Evolutionary conservation across 352 stramenopile genomes (phyloP).

Genomic region (Phytophthora pisi): DNA sequence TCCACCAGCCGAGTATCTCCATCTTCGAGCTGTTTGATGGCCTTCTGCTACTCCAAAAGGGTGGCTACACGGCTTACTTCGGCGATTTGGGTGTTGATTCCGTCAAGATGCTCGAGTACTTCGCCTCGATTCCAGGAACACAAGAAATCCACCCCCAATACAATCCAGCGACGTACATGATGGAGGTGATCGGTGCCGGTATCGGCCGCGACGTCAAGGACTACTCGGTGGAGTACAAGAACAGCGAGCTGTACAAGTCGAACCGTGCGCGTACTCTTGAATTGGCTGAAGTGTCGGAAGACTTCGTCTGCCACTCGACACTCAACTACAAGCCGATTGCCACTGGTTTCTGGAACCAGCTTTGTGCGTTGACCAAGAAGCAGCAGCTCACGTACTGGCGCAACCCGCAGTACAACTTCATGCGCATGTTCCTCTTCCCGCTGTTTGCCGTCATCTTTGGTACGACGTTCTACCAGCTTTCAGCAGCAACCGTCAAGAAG

Average conservation of each 20-base stretch:
- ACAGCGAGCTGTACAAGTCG: background rate
- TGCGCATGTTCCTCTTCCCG: slow-evolving; percentile 65
- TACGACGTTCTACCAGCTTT: slow-evolving; percentile 66
- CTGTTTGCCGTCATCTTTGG: slow-evolving; percentile 69
- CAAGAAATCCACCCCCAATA: slow-evolving; percentile 22
- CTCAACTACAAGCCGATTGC: slow-evolving; percentile 55
- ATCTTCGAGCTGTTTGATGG: slow-evolving; percentile 94
- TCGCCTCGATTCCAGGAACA: slow-evolving; percentile 73
- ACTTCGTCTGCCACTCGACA: slow-evolving; percentile 53
- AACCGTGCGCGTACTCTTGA: slow-evolving; percentile 27
- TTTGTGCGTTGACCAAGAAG: slow-evolving; percentile 34
- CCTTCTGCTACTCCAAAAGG: slow-evolving; percentile 79
- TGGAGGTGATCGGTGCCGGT: slow-evolving; percentile 7
- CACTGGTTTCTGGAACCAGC: slow-evolving; percentile 47
- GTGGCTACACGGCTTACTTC: slow-evolving; percentile 75
- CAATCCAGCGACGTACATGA: slow-evolving; percentile 7
- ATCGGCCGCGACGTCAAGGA: slow-evolving; percentile 8
- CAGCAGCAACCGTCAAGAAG: slow-evolving; percentile 27
- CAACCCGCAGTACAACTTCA: slow-evolving; percentile 69
- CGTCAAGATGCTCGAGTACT: slow-evolving; percentile 84
- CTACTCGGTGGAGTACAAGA: slow-evolving; percentile 7
- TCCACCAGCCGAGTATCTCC: slow-evolving; percentile 65
- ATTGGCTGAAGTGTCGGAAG: slow-evolving; percentile 33
- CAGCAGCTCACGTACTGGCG: slow-evolving; percentile 57
- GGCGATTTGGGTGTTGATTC: slow-evolving; percentile 83